Evolutionary conservation across 1,284 basidiomycete species (phyloP).

Genomic region (Athelia psychrophila): DNA sequence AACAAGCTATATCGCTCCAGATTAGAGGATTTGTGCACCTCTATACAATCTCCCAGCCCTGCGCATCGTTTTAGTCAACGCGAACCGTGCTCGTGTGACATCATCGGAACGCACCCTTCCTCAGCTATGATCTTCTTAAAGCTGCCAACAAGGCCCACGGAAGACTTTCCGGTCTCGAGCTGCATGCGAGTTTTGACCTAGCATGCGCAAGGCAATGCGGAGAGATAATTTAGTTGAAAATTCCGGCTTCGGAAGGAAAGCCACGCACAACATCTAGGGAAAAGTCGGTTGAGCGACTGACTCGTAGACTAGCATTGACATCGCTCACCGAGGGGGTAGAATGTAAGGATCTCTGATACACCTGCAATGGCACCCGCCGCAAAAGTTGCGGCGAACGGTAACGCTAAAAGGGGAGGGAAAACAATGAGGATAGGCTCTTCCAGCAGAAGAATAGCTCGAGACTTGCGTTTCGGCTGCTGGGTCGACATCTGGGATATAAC

Average conservation of each 20-base stretch:
- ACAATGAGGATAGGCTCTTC: no score
- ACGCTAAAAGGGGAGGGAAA: constrained; percentile 40
- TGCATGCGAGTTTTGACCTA: constrained; percentile 99
- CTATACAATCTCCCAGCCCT: constrained; percentile 87
- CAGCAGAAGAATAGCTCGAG: constrained; percentile 1
- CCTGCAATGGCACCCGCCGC: constrained; percentile 90
- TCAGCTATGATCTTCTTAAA: constrained; percentile 75
- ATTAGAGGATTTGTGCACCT: constrained; percentile 39
- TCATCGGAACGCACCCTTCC: constrained; percentile 67
- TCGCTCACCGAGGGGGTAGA: constrained; percentile 85
- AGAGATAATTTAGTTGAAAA: no score
- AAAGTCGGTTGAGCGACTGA: constrained; percentile 1
- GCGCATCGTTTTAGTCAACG: constrained; percentile 1
- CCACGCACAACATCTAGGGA: constrained; percentile 1
- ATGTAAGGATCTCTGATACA: constrained; percentile 86
- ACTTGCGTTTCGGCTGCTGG: constrained; percentile 45
- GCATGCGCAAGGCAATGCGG: constrained; percentile 2
- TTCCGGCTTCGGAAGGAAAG: no score
- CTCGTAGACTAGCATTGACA: neutral
- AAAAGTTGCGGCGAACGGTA: constrained; percentile 88
- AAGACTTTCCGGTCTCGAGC: constrained; percentile 79
- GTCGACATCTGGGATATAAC: neutral
- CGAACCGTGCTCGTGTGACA: constrained; percentile 16
- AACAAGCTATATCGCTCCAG: constrained; percentile 2
- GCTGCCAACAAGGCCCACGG: constrained; percentile 79